phyloP scores from a whole-genome alignment of 176 grass and related monocot species.

The Bolboschoenus planiculmis region DNA sequence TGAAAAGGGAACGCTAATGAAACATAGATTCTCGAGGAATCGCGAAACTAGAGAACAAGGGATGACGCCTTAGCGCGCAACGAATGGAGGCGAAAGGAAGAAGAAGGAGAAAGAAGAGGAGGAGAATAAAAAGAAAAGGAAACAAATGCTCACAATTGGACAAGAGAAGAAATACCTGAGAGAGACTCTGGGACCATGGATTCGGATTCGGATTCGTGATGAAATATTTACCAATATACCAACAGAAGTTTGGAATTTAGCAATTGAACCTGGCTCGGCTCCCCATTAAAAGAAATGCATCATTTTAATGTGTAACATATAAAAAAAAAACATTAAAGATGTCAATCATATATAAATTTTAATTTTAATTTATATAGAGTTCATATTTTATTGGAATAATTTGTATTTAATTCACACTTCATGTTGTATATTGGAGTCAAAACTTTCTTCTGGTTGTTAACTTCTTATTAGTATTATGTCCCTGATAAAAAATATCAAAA shows the following conservation, averaged over 20 bases:
- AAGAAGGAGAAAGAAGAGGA: neutral
- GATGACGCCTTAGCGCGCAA: neutral
- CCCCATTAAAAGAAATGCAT: too few species aligned
- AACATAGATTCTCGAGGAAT: neutral
- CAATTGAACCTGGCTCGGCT: too few species aligned
- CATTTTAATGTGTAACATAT: too few species aligned
- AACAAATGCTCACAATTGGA: neutral
- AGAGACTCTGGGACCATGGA: neutral
- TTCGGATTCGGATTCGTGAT: neutral
- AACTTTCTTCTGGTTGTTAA: too few species aligned
- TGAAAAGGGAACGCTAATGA: neutral
- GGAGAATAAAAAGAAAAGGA: neutral
- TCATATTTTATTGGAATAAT: too few species aligned
- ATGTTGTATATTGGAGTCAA: too few species aligned
- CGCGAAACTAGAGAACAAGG: neutral
- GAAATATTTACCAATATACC: constrained; percentile 4
- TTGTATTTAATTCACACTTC: too few species aligned
- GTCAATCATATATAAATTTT: too few species aligned
- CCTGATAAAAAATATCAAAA: too few species aligned
- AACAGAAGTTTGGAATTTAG: neutral
- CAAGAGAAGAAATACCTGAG: neutral
- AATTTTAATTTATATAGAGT: too few species aligned
- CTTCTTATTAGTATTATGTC: too few species aligned
- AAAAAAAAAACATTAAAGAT: too few species aligned
- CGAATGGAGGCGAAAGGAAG: neutral